Percentiles rank a stretch among this genome's conserved stretches.
Evolutionary conservation across 2,329 filamentous ascomycete genomes (phyloP).

Genomic region (Ceratocystis cubensis): DNA sequence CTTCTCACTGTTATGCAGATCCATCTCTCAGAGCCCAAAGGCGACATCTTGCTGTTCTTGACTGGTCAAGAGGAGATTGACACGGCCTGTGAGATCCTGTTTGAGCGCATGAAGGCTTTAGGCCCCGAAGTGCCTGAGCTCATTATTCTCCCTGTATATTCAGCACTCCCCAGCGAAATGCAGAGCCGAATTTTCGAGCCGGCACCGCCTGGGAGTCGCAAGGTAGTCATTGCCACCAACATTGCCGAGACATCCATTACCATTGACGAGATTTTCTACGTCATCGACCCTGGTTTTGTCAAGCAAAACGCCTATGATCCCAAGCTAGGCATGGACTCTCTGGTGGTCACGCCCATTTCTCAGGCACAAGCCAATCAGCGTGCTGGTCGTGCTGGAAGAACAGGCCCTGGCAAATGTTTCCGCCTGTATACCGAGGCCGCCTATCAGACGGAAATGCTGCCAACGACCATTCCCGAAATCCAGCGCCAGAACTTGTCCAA

Average conservation of each 20-base stretch:
- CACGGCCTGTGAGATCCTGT: slow-evolving; percentile 81
- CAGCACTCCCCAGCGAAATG: slow-evolving; percentile 82
- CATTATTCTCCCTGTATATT: slow-evolving; percentile 91
- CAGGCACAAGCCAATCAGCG: slow-evolving; percentile 94
- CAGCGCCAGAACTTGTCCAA: slow-evolving; percentile 85
- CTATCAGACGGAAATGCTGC: slow-evolving; percentile 93
- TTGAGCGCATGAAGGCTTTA: slow-evolving; percentile 90
- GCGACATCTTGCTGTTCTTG: slow-evolving; percentile 92
- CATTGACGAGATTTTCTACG: slow-evolving; percentile 95
- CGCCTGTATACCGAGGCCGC: slow-evolving; percentile 89
- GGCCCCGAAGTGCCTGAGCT: slow-evolving; percentile 84
- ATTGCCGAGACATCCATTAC: slow-evolving; percentile 97
- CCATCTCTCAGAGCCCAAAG: slow-evolving; percentile 78
- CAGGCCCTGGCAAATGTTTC: slow-evolving; percentile 92
- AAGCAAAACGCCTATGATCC: slow-evolving; percentile 96
- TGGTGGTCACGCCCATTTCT: slow-evolving; percentile 91
- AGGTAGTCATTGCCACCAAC: slow-evolving; percentile 95
- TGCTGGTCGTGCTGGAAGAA: slow-evolving; percentile 83
- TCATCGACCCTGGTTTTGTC: slow-evolving; percentile 92
- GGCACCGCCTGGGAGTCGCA: slow-evolving; percentile 69
- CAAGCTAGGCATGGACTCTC: slow-evolving; percentile 92
- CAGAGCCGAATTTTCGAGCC: slow-evolving; percentile 92
- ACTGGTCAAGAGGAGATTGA: slow-evolving; percentile 98
- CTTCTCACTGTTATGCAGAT: slow-evolving; percentile 98
- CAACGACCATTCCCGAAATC: slow-evolving; percentile 91